Evolutionary conservation across 768 basidiomycete genomes (phyloP).

Genomic region (Sporobolomyces phaffii): DNA sequence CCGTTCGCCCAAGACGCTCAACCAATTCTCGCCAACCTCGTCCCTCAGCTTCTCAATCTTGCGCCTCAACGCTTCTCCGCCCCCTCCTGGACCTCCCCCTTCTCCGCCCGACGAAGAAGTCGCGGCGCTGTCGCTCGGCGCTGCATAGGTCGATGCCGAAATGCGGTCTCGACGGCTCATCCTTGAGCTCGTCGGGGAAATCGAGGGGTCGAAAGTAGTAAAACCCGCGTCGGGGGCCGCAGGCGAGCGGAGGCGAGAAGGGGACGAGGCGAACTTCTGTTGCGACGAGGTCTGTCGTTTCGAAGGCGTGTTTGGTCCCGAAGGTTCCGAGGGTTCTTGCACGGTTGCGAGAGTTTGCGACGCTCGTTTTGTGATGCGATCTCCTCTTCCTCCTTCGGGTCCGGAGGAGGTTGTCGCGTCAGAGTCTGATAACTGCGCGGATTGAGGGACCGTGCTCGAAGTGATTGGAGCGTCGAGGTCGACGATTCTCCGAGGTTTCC

Average conservation of each 20-base stretch:
- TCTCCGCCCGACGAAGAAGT: conserved; percentile 6
- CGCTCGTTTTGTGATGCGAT: background rate
- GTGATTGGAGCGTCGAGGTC: conserved; percentile 55
- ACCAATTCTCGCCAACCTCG: conserved; percentile 85
- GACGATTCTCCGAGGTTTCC: conserved; percentile 70
- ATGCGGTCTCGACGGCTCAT: conserved; percentile 51
- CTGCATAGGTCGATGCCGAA: conserved; percentile 61
- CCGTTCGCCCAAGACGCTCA: conserved; percentile 74
- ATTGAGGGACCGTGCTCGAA: background rate
- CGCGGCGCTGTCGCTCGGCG: conserved; percentile 42
- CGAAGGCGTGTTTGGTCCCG: background rate
- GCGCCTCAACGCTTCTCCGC: conserved; percentile 63
- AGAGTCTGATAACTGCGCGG: background rate
- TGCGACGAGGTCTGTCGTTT: background rate
- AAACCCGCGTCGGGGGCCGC: too few relatives aligned
- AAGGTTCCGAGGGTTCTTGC: background rate
- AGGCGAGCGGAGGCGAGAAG: background rate
- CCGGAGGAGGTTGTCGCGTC: conserved; percentile 5
- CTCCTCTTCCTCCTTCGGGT: background rate
- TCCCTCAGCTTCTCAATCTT: conserved; percentile 73
- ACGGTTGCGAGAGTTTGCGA: background rate
- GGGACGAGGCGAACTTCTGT: conserved; percentile 15
- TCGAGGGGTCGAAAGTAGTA: conserved; percentile 35
- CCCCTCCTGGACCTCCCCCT: conserved; percentile 46
- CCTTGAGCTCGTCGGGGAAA: conserved; percentile 49